Evolutionary conservation across 73 alveolate genomes (phyloP).

Genomic region (Stentor coeruleus): DNA sequence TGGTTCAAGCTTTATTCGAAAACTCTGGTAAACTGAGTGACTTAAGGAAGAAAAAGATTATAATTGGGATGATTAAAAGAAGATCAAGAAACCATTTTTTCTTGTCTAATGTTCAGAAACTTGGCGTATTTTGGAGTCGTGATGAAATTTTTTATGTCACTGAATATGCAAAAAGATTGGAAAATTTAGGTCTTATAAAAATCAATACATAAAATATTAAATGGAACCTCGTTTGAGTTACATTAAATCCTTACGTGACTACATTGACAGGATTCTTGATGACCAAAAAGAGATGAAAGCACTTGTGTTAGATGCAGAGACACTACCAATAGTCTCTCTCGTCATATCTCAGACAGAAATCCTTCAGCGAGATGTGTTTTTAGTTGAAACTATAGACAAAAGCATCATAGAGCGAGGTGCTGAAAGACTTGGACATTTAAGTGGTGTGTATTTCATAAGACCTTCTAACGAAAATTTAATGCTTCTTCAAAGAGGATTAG

Average conservation of each 20-base stretch:
- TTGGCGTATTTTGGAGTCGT: background rate
- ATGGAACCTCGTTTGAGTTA: conserved; percentile 31
- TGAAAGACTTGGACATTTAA: conserved; percentile 63
- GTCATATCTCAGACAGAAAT: conserved; percentile 63
- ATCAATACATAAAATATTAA: background rate
- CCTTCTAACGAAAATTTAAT: conserved; percentile 53
- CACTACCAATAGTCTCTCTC: conserved; percentile 70
- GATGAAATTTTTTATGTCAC: too few relatives aligned
- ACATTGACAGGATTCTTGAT: conserved; percentile 73
- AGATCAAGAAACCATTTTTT: background rate
- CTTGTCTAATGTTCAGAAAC: background rate
- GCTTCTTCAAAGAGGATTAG: conserved; percentile 46
- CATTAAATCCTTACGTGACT: conserved; percentile 58
- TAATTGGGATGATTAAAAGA: background rate
- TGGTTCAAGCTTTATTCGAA: background rate
- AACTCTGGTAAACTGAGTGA: background rate
- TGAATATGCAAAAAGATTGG: too few relatives aligned
- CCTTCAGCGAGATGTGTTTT: conserved; percentile 66
- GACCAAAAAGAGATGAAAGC: conserved; percentile 79
- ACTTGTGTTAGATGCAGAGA: conserved; percentile 69
- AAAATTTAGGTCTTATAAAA: too few relatives aligned
- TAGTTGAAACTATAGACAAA: conserved; percentile 72
- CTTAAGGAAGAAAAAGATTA: background rate
- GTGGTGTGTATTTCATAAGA: conserved; percentile 68
- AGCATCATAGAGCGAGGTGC: conserved; percentile 31